phyloP scores from a whole-genome alignment of 169 alveolate species.

The Plasmodium sp. region DNA sequence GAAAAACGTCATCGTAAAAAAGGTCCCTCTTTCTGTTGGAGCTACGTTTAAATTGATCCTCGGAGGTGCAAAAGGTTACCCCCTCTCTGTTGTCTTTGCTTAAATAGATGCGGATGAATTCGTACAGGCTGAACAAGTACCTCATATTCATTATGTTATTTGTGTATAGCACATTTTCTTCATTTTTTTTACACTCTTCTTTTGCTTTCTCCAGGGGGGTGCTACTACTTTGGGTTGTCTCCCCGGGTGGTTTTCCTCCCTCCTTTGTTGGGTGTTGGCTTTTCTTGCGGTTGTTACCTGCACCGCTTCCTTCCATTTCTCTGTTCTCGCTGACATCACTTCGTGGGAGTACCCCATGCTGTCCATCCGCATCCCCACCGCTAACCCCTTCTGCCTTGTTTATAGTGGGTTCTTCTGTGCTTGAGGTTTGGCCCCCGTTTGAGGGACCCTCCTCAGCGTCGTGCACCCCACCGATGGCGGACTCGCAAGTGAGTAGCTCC shows the following conservation, averaged over 20 bases:
- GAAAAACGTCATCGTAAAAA: conserved; percentile 26
- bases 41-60: conserved; percentile 22
- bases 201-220: not conserved
- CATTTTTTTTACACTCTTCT: not conserved
- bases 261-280: not conserved
- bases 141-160: conserved; percentile 57
- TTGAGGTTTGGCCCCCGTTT: not conserved
- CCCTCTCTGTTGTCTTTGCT: conserved; percentile 51
- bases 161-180: conserved; percentile 11
- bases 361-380: not conserved
- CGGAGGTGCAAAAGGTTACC: conserved; percentile 13
- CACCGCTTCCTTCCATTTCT: not conserved
- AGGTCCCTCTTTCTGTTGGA: not conserved
- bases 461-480: not conserved
- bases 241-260: not conserved
- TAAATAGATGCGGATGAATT: conserved; percentile 40
- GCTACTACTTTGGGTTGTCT: not conserved
- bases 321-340: not conserved
- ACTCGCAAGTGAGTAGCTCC: not conserved
- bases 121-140: conserved; percentile 43
- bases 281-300: not conserved
- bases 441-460: not conserved
- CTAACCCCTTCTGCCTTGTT: not conserved
- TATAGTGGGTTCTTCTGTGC: not conserved
- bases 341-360: not conserved